Conservation (phyloP, 2,329 filamentous ascomycete species). For the Penicillium brevicompactum region DNA sequence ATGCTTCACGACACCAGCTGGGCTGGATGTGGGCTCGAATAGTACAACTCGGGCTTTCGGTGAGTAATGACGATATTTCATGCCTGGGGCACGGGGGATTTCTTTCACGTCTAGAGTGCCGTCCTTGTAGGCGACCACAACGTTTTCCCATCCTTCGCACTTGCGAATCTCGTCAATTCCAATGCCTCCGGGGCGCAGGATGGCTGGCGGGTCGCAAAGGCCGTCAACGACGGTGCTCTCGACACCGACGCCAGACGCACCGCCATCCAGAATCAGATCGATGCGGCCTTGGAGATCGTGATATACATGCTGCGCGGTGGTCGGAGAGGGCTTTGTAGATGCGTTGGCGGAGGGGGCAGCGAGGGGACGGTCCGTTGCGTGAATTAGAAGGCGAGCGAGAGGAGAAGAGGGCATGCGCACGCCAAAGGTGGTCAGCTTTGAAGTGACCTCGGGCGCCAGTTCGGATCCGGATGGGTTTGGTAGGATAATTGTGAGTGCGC, state of each 20-base stretch:
- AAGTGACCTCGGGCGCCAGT: conserved; percentile 89
- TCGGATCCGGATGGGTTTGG: conserved; percentile 70
- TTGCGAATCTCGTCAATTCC: conserved; percentile 75
- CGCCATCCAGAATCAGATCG: conserved; percentile 85
- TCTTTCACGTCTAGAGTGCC: conserved; percentile 65
- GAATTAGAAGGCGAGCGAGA: conserved; percentile 85
- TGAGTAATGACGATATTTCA: conserved; percentile 99
- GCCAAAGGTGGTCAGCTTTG: conserved; percentile 80
- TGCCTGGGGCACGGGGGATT: conserved; percentile 82
- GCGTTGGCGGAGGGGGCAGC: conserved; percentile 94
- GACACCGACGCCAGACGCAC: conserved; percentile 82
- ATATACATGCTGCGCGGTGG: conserved; percentile 82
- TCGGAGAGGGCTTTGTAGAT: conserved; percentile 89
- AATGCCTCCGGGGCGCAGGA: conserved; percentile 85
- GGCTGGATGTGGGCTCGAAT: conserved; percentile 63
- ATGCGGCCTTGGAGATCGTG: conserved; percentile 84
- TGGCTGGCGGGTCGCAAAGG: conserved; percentile 74
- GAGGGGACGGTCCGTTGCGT: conserved; percentile 73
- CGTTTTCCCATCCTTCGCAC: conserved; percentile 79
- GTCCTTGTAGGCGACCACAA: conserved; percentile 78
- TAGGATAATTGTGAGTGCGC: conserved; percentile 86
- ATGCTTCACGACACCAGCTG: conserved; percentile 30
- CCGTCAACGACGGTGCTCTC: conserved; percentile 98
- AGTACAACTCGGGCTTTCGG: conserved; percentile 84
- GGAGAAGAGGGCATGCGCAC: conserved; percentile 84